phyloP scores from a whole-genome alignment of 192 early-diverging fungal species.

The Backusella sp. region DNA sequence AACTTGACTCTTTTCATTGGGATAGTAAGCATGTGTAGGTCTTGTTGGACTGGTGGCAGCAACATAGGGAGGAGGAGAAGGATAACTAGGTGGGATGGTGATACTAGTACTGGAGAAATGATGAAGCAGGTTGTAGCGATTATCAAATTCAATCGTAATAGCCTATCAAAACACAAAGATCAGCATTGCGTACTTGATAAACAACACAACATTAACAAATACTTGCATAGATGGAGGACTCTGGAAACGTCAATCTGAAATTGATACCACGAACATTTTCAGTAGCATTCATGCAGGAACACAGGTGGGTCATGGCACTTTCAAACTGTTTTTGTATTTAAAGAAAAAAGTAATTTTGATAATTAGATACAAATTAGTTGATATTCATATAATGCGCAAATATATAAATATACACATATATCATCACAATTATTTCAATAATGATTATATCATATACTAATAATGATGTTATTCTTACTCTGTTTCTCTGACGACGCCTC shows the following conservation, averaged over 20 bases:
- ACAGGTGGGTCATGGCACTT: conserved; percentile 24
- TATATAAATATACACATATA: background rate
- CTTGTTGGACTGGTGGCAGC: background rate
- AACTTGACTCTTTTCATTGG: conserved; percentile 18
- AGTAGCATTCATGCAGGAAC: conserved; percentile 34
- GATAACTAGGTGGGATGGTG: conserved; percentile 3
- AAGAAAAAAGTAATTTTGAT: background rate
- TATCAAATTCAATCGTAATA: conserved; percentile 29
- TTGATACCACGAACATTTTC: conserved; percentile 37
- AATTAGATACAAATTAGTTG: background rate
- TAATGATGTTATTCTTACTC: background rate
- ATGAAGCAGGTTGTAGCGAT: conserved; percentile 28
- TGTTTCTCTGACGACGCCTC: conserved; percentile 13
- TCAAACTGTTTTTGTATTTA: conserved; percentile 26
- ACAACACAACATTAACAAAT: background rate
- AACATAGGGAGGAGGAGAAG: conserved; percentile 1
- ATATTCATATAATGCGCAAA: background rate
- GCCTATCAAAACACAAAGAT: conserved; percentile 20
- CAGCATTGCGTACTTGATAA: background rate
- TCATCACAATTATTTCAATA: too few relatives aligned
- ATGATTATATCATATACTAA: too few relatives aligned
- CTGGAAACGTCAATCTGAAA: conserved; percentile 23
- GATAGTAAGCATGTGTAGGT: conserved; percentile 5
- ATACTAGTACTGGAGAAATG: conserved; percentile 15
- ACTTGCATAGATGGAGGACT: conserved; percentile 14